Evolutionary conservation across 192 early-diverging fungal species (phyloP), one percentile per base, ranked within the genome.

Genomic region (Mortierella alpina): DNA sequence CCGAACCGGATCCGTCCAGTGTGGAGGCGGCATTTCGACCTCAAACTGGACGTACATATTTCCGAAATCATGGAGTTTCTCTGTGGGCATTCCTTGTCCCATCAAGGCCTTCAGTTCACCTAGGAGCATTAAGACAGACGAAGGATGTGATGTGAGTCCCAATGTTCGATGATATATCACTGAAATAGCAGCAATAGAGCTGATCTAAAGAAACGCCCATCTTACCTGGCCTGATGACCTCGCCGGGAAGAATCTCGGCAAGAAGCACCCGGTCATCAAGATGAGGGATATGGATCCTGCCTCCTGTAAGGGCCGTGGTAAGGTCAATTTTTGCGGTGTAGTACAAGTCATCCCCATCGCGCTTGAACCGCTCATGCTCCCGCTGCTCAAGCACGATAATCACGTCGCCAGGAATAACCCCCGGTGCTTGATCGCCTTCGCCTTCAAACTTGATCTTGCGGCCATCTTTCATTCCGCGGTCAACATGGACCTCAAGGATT

Each of bases 381-480:
- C 97, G 98, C 87, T 99, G 96, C 70, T 97, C 93, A 15, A 99
- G 79, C 41, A 95, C 93, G 87, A 99, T 98, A 63, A 98, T 88
- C 58, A 99, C 93, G 82, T 99, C 97, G 57, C 98, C 98, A 42
- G 98, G 97, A 59, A 95, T 83, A 42, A 94, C 86, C 64, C 91
- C 93, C 13, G 98, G 98, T 22, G 89, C 86, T 82, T 99, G 96
- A 86, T 99, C 97, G 17, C 93, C 97, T 86, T 99, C 97, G 67
- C 97, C 97, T 51, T 80, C 73, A 81, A 99, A 99, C 49, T 91
- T 91, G 69, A 99, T 93, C 86, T 95, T 95, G 80, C 98, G 96
- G 41, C 95, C 95, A 75, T 96, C 91, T 75, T 86, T 89, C 97
- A 99, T 99, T 67, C 98, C 98, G 83, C 95, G 95, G 72, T 98